Conservation (phyloP, 1,139 yeast species). For the Eremothecium cymbalariae region DNA sequence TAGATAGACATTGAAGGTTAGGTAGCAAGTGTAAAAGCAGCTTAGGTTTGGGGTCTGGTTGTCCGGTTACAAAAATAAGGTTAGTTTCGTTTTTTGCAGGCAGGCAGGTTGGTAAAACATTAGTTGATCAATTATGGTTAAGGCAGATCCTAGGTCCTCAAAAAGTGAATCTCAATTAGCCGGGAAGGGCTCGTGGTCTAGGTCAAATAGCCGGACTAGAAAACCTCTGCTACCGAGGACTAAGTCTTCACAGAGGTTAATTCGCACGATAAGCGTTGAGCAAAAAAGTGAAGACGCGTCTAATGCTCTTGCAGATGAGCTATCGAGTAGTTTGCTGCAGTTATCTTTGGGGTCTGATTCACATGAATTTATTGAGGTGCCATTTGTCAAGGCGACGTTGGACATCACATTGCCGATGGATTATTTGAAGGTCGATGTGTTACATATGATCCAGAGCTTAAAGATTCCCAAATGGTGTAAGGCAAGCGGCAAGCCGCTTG, state of each 20-base stretch:
- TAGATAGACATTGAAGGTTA: too few species aligned
- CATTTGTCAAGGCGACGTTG: constrained; percentile 35
- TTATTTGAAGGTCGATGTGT: constrained; percentile 75
- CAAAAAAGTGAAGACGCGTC: constrained; percentile 8
- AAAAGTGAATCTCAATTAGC: constrained; percentile 7
- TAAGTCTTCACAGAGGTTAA: constrained; percentile 26
- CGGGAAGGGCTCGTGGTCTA: constrained; percentile 16
- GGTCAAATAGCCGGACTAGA: constrained; percentile 17
- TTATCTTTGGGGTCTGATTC: constrained; percentile 12
- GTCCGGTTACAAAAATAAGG: too few species aligned
- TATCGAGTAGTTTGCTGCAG: constrained; percentile 7
- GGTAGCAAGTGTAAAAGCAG: too few species aligned
- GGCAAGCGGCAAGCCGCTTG: constrained; percentile 23
- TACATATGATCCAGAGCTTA: constrained; percentile 56
- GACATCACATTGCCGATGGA: constrained; percentile 73
- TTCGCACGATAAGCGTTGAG: constrained; percentile 27
- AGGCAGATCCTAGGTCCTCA: constrained; percentile 1
- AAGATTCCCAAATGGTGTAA: constrained; percentile 70
- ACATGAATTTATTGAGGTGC: constrained; percentile 27
- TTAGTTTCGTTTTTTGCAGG: too few species aligned
- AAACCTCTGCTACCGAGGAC: constrained; percentile 25
- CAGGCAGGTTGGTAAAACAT: too few species aligned
- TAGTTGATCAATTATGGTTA: background rate
- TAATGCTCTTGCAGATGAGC: constrained; percentile 3
- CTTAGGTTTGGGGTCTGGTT: too few species aligned